phyloP scores from a whole-genome alignment of 208 protist genomes.

The Leishmania major region DNA sequence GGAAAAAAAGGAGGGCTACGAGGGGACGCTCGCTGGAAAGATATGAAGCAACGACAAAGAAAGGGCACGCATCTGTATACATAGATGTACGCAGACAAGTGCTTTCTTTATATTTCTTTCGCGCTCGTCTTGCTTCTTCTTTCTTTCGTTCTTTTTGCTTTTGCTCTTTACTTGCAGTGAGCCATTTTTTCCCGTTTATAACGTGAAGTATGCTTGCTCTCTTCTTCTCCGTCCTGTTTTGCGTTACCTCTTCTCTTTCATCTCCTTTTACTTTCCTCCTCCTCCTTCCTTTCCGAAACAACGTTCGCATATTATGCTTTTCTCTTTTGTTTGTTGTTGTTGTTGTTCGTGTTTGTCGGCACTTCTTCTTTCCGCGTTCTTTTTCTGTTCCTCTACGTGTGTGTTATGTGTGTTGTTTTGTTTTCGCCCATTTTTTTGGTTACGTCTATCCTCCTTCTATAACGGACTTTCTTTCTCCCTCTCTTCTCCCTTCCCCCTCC shows the following conservation, averaged over 20 bases:
- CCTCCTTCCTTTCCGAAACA: background rate
- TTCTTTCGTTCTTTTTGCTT: background rate
- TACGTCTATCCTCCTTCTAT: background rate
- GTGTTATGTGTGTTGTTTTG: background rate
- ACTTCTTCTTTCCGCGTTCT: background rate
- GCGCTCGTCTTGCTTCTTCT: background rate
- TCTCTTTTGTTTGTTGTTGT: background rate
- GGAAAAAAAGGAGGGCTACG: background rate
- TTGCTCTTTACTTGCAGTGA: background rate
- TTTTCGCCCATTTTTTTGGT: background rate
- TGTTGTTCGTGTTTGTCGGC: background rate
- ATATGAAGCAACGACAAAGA: background rate
- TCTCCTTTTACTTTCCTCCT: background rate
- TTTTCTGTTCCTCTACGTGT: background rate
- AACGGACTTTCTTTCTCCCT: background rate
- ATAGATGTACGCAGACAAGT: background rate
- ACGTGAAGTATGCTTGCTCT: background rate
- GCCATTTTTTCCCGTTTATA: background rate
- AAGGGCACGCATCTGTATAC: background rate
- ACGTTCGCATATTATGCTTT: background rate
- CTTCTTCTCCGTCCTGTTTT: background rate
- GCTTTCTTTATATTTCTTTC: background rate
- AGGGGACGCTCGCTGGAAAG: background rate
- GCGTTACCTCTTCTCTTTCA: background rate
- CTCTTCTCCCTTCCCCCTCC: background rate